Conservation (phyloP, 768 basidiomycete species). For the Mycena albidolilacea region DNA sequence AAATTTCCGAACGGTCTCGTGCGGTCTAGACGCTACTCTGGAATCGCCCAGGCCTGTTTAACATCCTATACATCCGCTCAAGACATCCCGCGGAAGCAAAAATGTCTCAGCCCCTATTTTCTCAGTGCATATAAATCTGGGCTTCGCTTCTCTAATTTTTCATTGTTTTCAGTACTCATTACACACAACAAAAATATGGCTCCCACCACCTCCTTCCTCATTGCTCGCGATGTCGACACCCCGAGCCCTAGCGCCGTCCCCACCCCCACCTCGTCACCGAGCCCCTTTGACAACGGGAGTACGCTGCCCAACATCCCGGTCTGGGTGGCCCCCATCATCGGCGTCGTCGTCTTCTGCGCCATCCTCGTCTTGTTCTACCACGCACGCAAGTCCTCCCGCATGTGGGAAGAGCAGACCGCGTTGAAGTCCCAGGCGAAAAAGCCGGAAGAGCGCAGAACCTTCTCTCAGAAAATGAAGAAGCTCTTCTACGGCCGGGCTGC, state of each 20-base stretch:
- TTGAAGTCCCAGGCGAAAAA: too few relatives aligned
- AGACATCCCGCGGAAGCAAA: constrained; percentile 17
- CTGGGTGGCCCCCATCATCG: neutral
- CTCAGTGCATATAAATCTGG: neutral
- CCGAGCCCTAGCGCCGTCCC: neutral
- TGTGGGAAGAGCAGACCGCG: too few relatives aligned
- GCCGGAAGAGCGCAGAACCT: too few relatives aligned
- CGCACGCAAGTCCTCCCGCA: too few relatives aligned
- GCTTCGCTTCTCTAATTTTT: neutral
- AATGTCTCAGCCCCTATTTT: constrained; percentile 12
- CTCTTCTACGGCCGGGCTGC: too few relatives aligned
- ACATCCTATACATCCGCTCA: neutral
- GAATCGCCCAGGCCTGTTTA: neutral
- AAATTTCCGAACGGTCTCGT: neutral
- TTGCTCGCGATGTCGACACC: neutral
- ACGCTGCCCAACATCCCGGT: neutral
- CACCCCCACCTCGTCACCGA: neutral
- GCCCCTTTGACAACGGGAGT: neutral
- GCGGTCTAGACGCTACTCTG: neutral
- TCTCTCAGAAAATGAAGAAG: too few relatives aligned
- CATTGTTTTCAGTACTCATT: neutral
- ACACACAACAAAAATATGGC: neutral
- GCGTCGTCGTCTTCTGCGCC: neutral
- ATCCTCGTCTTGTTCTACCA: neutral
- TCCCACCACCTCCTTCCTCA: neutral